A percentile compares a stretch with the other conserved stretches of the same genome.
Conservation (phyloP, 208 protist species). For the Leishmania tarentolae region DNA sequence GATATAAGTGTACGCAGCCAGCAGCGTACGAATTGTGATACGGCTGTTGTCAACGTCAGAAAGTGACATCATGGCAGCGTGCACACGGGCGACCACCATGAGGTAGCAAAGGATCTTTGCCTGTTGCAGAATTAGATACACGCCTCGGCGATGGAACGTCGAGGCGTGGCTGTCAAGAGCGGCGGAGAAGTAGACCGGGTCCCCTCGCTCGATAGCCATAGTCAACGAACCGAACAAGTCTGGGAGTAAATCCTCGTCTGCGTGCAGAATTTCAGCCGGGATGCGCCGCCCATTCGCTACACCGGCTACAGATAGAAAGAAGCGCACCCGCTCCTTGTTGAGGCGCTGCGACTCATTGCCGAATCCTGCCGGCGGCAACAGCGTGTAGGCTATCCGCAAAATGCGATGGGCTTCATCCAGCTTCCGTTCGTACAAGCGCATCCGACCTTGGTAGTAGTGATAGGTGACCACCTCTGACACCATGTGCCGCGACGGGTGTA, state of each 20-base stretch:
- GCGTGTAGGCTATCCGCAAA: constrained; percentile 61
- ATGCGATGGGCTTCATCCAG: constrained; percentile 51
- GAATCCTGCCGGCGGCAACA: constrained; percentile 61
- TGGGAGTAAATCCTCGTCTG: constrained; percentile 50
- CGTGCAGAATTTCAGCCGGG: constrained; percentile 44
- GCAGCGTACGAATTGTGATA: constrained; percentile 58
- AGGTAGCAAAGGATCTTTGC: constrained; percentile 68
- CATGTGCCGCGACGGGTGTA: constrained; percentile 82
- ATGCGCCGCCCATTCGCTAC: constrained; percentile 49
- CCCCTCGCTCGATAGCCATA: constrained; percentile 52
- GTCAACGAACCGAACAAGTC: constrained; percentile 57
- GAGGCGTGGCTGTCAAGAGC: constrained; percentile 52
- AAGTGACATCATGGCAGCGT: constrained; percentile 48
- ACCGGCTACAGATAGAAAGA: constrained; percentile 73
- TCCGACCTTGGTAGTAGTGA: constrained; percentile 78
- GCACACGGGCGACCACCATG: constrained; percentile 60
- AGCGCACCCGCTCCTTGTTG: constrained; percentile 84
- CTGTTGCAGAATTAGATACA: constrained; percentile 72
- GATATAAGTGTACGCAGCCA: constrained; percentile 51
- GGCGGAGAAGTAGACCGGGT: constrained; percentile 44
- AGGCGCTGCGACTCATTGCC: constrained; percentile 59
- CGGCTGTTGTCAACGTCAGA: constrained; percentile 68
- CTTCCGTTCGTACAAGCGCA: constrained; percentile 70
- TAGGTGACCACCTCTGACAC: constrained; percentile 80
- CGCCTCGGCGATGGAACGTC: constrained; percentile 63